A percentile compares a stretch with the other conserved stretches of the same genome.
Conservation (phyloP, 2,329 filamentous ascomycete genomes). For the Grosmannia clavigera region DNA sequence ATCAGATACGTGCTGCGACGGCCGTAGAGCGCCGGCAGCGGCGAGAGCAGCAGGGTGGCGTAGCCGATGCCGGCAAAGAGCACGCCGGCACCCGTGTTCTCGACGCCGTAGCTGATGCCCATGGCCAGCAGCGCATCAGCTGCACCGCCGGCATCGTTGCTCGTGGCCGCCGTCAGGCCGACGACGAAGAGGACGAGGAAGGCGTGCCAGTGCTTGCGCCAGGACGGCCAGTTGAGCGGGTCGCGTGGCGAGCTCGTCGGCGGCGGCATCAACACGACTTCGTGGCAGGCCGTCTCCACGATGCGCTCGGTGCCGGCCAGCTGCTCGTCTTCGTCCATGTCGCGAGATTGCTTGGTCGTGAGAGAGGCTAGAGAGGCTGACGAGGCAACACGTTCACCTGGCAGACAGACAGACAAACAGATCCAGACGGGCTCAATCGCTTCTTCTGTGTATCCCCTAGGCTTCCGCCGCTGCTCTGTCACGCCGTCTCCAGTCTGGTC, state of each 20-base stretch:
- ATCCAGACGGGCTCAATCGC: too few species aligned
- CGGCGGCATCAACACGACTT: background rate
- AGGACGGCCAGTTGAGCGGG: conserved; percentile 18
- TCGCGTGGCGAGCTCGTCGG: background rate
- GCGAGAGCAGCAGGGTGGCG: conserved; percentile 21
- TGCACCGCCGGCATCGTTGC: conserved; percentile 2
- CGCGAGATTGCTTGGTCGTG: background rate
- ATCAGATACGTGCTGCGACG: conserved; percentile 42
- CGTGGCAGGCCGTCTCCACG: background rate
- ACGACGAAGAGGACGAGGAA: conserved; percentile 21
- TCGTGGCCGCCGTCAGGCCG: conserved; percentile 7
- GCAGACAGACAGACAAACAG: background rate
- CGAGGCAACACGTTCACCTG: too few species aligned
- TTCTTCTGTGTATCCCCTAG: too few species aligned
- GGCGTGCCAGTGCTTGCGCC: conserved; percentile 20
- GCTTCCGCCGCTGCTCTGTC: too few species aligned
- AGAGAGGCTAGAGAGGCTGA: background rate
- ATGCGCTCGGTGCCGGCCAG: conserved; percentile 1
- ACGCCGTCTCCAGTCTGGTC: too few species aligned
- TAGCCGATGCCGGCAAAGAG: conserved; percentile 22
- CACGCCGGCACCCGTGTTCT: conserved; percentile 19
- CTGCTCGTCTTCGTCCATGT: background rate
- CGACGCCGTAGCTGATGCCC: conserved; percentile 13
- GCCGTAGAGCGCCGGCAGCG: conserved; percentile 19
- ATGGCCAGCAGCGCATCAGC: conserved; percentile 2